These are phyloP conservation scores for Nigrospora oryzae DNA, from an alignment of 2,329 filamentous ascomycete genomes.

Conservation along the genomic window DNA sequence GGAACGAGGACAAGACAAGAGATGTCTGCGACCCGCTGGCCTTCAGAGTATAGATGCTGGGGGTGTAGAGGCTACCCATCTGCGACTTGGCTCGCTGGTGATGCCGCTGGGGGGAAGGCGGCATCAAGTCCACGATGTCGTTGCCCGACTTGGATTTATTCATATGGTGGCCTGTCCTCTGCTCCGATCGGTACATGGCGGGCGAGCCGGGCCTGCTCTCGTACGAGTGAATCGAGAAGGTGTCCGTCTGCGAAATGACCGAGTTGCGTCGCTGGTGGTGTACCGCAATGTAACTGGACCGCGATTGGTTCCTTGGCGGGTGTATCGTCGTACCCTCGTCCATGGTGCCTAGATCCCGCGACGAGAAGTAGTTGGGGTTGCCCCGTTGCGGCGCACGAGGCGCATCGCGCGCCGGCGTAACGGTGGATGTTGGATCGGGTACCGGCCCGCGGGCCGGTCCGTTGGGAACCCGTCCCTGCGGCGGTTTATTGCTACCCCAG, in stretches of 20 bases:
- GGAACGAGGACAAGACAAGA: slow-evolving; percentile 39
- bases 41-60: slow-evolving; percentile 53
- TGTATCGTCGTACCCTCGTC: slow-evolving; percentile 16
- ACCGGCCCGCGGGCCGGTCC: slow-evolving; percentile 15
- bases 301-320: slow-evolving; percentile 29
- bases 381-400: slow-evolving; percentile 25
- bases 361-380: slow-evolving; percentile 29
- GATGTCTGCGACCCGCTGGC: slow-evolving; percentile 49
- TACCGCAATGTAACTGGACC: slow-evolving; percentile 40
- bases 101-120: slow-evolving; percentile 11
- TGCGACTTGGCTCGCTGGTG: slow-evolving; percentile 22
- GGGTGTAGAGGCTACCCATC: slow-evolving; percentile 23
- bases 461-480: slow-evolving; percentile 9
- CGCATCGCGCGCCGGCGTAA: slow-evolving; percentile 22
- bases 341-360: slow-evolving; percentile 23
- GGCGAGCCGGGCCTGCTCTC: slow-evolving; percentile 36
- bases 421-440: slow-evolving; percentile 21
- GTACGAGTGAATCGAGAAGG: slow-evolving; percentile 40
- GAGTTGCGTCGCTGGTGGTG: slow-evolving; percentile 45
- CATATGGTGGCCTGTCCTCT: slow-evolving; percentile 1
- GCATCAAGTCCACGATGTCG: slow-evolving; percentile 3
- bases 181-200: slow-evolving; percentile 7
- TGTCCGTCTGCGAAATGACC: slow-evolving; percentile 46
- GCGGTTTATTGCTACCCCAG: slow-evolving; percentile 15
- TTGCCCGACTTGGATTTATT: slow-evolving; percentile 8